Evolutionary conservation across 768 basidiomycete species (phyloP).

Genomic region (Trametes cingulata): DNA sequence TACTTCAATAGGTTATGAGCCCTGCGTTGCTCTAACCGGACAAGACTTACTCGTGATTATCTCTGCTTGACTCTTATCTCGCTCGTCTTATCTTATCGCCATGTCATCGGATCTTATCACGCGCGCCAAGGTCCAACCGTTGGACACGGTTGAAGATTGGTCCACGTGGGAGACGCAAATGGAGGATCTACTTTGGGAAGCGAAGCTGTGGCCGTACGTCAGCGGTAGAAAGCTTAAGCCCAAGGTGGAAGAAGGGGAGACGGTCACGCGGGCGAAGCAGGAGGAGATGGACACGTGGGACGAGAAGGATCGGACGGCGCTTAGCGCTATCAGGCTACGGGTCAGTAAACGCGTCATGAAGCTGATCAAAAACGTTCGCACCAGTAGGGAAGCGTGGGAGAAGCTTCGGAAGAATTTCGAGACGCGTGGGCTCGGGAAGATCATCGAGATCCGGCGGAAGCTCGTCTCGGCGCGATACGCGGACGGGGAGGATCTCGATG

Average conservation of each 20-base stretch:
- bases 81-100: no score
- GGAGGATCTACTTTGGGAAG: neutral
- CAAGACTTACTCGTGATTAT: no score
- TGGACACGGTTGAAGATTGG: no score
- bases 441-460: slow-evolving; percentile 30
- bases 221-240: neutral
- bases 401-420: slow-evolving; percentile 33
- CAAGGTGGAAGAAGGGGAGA: neutral
- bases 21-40: no score
- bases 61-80: no score
- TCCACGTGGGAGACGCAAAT: neutral
- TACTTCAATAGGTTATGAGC: no score
- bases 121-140: no score
- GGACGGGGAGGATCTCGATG: slow-evolving; percentile 35
- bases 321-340: slow-evolving; percentile 33
- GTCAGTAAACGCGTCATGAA: slow-evolving; percentile 32
- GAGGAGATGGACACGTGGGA: slow-evolving; percentile 29
- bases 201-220: slow-evolving; percentile 12
- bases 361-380: slow-evolving; percentile 30
- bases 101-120: no score
- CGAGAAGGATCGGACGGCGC: slow-evolving; percentile 33
- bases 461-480: slow-evolving; percentile 30
- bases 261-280: neutral
- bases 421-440: slow-evolving; percentile 30
- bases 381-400: slow-evolving; percentile 33